These are phyloP conservation scores for Fagopyrum esculentum DNA, from an alignment of 148 eudicot genomes.

Conservation along the genomic window DNA sequence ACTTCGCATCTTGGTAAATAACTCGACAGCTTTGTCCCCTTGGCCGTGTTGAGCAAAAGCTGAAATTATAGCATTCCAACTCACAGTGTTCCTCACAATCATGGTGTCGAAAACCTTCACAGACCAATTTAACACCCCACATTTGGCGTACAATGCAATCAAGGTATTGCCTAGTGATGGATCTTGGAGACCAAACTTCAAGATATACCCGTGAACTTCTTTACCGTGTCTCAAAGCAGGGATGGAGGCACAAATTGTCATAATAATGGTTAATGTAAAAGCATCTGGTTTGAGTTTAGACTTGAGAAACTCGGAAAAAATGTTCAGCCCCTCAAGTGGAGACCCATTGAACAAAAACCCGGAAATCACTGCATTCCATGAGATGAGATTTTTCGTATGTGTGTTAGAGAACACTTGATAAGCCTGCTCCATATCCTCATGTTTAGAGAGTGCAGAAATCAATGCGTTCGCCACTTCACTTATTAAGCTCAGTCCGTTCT, in stretches of 20 bases:
- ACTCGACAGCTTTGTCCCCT: slow-evolving; percentile 45
- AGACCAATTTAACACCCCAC: slow-evolving; percentile 45
- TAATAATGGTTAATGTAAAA: slow-evolving; percentile 45
- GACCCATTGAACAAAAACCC: slow-evolving; percentile 46
- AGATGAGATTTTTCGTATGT: slow-evolving; percentile 39
- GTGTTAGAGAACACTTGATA: slow-evolving; percentile 33
- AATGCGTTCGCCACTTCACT: slow-evolving; percentile 63
- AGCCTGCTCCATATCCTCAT: slow-evolving; percentile 39
- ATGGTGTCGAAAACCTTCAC: slow-evolving; percentile 43
- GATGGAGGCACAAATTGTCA: slow-evolving; percentile 54
- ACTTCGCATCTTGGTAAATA: slow-evolving; percentile 43
- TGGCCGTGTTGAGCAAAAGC: slow-evolving; percentile 59
- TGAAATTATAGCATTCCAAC: slow-evolving; percentile 73
- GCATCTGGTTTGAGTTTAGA: slow-evolving; percentile 35
- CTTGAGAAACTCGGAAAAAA: slow-evolving; percentile 37
- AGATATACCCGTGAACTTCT: slow-evolving; percentile 55
- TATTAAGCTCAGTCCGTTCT: slow-evolving; percentile 41
- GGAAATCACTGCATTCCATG: slow-evolving; percentile 70
- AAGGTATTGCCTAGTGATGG: slow-evolving; percentile 54
- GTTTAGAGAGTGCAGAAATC: slow-evolving; percentile 53
- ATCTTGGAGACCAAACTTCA: slow-evolving; percentile 32
- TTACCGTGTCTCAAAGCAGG: slow-evolving; percentile 51
- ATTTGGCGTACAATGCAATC: slow-evolving; percentile 55
- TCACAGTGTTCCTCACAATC: slow-evolving; percentile 40
- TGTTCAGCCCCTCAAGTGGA: slow-evolving; percentile 39